Evolutionary conservation across 345 rosid genomes (phyloP).

Genomic region (Eucalyptus lansdowneana): DNA sequence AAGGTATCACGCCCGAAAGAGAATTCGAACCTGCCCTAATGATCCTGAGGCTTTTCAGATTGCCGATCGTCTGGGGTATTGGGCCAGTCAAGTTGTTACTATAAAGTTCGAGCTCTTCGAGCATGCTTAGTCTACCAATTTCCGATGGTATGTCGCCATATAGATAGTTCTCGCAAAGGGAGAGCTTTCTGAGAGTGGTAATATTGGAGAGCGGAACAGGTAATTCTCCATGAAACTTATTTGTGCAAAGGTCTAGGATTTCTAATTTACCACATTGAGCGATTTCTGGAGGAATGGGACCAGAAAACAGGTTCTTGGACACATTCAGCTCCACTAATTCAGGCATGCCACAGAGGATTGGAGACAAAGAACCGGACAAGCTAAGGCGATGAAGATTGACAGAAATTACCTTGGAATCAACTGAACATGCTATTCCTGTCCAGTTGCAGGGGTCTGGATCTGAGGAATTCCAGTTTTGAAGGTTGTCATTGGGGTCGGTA

Average conservation of each 20-base stretch:
- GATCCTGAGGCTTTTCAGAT: constrained; percentile 32
- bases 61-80: constrained; percentile 41
- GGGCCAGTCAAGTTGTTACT: constrained; percentile 64
- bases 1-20: constrained; percentile 61
- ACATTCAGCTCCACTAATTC: constrained; percentile 24
- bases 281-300: constrained; percentile 41
- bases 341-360: constrained; percentile 43
- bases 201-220: constrained; percentile 38
- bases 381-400: constrained; percentile 37
- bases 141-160: constrained; percentile 44
- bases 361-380: constrained; percentile 51
- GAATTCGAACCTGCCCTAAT: constrained; percentile 61
- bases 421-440: constrained; percentile 45
- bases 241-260: constrained; percentile 55
- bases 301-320: constrained; percentile 41
- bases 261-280: constrained; percentile 25
- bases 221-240: constrained; percentile 54
- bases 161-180: constrained; percentile 40
- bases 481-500: constrained; percentile 29
- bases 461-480: constrained; percentile 41
- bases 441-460: constrained; percentile 59
- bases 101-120: constrained; percentile 59
- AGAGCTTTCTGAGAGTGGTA: constrained; percentile 29
- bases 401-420: constrained; percentile 29
- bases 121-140: constrained; percentile 32